Evolutionary conservation across 768 basidiomycete species (phyloP).

Genomic region (Suillus plorans): DNA sequence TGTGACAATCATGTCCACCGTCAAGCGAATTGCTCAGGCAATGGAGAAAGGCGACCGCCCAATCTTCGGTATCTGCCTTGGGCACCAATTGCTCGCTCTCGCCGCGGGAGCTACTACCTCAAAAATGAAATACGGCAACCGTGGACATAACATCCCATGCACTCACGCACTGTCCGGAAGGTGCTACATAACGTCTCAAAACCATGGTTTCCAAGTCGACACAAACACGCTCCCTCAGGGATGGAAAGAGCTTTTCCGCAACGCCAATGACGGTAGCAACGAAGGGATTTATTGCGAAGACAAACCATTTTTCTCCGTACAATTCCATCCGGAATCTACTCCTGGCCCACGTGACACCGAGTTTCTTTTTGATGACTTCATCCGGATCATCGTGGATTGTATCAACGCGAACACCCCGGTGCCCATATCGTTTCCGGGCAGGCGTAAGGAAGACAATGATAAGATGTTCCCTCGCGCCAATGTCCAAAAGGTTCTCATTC

Average conservation of each 20-base stretch:
- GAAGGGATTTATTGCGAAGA: conserved; percentile 94
- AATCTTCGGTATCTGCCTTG: conserved; percentile 98
- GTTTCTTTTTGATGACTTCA: conserved; percentile 97
- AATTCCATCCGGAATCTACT: conserved; percentile 98
- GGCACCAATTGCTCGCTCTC: conserved; percentile 94
- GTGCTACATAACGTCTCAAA: conserved; percentile 99
- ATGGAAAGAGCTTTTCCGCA: conserved; percentile 94
- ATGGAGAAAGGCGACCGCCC: conserved; percentile 77
- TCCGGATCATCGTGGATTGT: conserved; percentile 81
- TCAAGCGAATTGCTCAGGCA: conserved; percentile 61
- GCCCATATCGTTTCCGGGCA: conserved; percentile 72
- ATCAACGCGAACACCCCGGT: conserved; percentile 50
- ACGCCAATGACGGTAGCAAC: conserved; percentile 97
- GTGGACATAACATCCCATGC: conserved; percentile 98
- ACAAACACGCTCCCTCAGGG: conserved; percentile 69
- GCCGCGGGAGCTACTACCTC: conserved; percentile 93
- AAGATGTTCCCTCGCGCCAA: conserved; percentile 65
- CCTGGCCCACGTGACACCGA: conserved; percentile 98
- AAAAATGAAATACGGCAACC: conserved; percentile 99
- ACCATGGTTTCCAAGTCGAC: conserved; percentile 97
- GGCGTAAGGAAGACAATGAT: conserved; percentile 83
- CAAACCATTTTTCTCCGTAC: conserved; percentile 97
- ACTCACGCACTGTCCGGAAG: conserved; percentile 90
- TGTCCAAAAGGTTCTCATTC: conserved; percentile 92
- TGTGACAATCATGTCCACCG: conserved; percentile 73